phyloP scores from a whole-genome alignment of 148 eudicot species.

The Rhododendron kiyosumense region DNA sequence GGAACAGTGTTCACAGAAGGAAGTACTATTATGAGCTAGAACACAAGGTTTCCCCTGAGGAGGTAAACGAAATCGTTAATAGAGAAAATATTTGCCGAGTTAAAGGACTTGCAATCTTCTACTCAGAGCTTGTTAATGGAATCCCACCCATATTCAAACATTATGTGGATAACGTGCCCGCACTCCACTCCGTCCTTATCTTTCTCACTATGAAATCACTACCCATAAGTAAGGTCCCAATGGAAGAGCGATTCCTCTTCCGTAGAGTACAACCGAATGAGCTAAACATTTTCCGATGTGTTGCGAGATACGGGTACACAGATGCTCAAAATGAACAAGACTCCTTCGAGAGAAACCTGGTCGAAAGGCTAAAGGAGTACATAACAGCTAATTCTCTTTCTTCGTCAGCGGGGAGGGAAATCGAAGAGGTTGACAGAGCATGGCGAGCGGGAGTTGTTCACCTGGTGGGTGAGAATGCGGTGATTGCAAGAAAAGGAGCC shows the following conservation, averaged over 20 bases:
- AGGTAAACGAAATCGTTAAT: conserved; percentile 8
- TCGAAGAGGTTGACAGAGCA: conserved; percentile 26
- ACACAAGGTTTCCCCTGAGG: conserved; percentile 28
- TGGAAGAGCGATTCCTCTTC: conserved; percentile 19
- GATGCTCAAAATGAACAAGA: conserved; percentile 25
- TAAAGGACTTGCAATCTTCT: conserved; percentile 36
- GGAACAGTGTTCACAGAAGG: conserved; percentile 36
- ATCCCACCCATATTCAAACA: conserved; percentile 31
- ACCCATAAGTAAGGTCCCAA: neutral
- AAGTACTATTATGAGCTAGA: conserved; percentile 42
- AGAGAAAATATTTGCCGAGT: conserved; percentile 18
- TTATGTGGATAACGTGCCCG: neutral
- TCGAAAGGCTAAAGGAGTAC: conserved; percentile 29
- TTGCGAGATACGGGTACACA: conserved; percentile 45
- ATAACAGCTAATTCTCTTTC: neutral
- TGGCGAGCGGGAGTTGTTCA: conserved; percentile 30
- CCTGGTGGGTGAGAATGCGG: conserved; percentile 37
- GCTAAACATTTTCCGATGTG: conserved; percentile 35
- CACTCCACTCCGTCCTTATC: neutral
- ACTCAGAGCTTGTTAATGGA: conserved; percentile 46
- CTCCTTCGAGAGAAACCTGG: conserved; percentile 29
- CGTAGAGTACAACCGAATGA: conserved; percentile 30
- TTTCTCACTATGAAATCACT: neutral
- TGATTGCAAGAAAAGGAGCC: conserved; percentile 24
- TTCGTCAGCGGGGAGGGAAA: conserved; percentile 13